These are phyloP conservation scores for Thermomyces lanuginosus DNA, from an alignment of 2,329 filamentous ascomycete species.

Conservation along the genomic window DNA sequence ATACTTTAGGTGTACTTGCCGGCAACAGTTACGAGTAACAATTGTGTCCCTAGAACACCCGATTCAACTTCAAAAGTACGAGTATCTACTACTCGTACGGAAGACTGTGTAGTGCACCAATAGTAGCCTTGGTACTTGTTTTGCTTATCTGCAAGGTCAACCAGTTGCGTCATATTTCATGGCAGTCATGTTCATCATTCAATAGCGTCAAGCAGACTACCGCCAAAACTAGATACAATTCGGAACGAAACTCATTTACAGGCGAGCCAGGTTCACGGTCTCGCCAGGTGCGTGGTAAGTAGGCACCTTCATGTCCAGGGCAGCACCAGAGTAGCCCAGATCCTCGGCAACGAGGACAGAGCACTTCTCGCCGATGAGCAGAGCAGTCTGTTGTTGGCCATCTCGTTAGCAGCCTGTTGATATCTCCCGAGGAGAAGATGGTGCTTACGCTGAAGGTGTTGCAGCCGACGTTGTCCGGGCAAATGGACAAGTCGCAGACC, in stretches of 20 bases:
- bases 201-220: too few species aligned
- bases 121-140: too few species aligned
- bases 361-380: slow-evolving; percentile 61
- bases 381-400: slow-evolving; percentile 40
- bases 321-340: slow-evolving; percentile 54
- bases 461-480: slow-evolving; percentile 61
- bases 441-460: slow-evolving; percentile 38
- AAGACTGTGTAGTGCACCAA: too few species aligned
- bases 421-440: not conserved
- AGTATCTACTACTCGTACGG: too few species aligned
- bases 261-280: slow-evolving; percentile 15
- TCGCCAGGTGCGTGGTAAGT: slow-evolving; percentile 40
- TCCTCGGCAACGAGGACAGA: slow-evolving; percentile 56
- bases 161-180: too few species aligned
- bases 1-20: too few species aligned
- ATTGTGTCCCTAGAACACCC: too few species aligned
- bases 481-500: slow-evolving; percentile 60
- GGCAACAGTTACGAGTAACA: too few species aligned
- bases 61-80: too few species aligned
- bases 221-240: not conserved
- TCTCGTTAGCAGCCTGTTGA: not conserved
- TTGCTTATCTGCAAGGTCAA: too few species aligned
- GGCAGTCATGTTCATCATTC: too few species aligned
- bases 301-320: slow-evolving; percentile 61
- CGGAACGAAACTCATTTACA: slow-evolving; percentile 8